Base-by-base conservation (phyloP, 1,139 yeast genomes). In the Magnusiomyces suaveolens region DNA sequence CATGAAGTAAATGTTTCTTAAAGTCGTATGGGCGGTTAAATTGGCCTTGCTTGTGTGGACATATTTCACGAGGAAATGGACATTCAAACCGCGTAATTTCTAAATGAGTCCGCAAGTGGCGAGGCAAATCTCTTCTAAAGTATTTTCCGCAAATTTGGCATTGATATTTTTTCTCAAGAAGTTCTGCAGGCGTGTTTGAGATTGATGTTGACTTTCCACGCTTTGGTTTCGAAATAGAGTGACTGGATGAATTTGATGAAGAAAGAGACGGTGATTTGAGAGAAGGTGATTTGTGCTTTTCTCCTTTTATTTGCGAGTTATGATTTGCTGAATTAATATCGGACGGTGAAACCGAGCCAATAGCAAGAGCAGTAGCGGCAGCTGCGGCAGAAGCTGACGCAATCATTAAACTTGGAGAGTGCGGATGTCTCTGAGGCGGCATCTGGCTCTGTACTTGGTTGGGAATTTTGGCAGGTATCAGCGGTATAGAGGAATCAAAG, bases 1-100 rank as follows among this genome's bases (percentile, higher is more conserved):
- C 74, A 64, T 82, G 84, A 46, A 83, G 69, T 58, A 83, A 68
- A 64, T 83, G 88, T 62, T 83, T 83, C 63, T 83, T 83, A 69
- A 74, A 82, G 65, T 83, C 88, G 63, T 83, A 83, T 1, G 84
- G 86, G 48, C 88, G 72, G 68, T 83, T 83, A 69, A 83, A 83
- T 60, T 72, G 77, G 24, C 83, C 84, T 50, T 82, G 75, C 63
- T 78, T 81, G 66, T 83, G 87, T 14, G 76, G 72, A 64, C 88
- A 83, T 54, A 71, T 70, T 21, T 70, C 71, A 54, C 77, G 72
- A 23, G 87, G 84, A 62, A 75, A 83, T 26, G 80, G 74, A 64
- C 88, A 83, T 44, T 69, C 73, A 64, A 83, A 83, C 53, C 87
- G 69, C 2, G 83, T 75, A 20, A 76, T 77, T 16, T 72, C 68